Conservation (phyloP, 805 yeast genomes). For the Candida rishiriensis region DNA sequence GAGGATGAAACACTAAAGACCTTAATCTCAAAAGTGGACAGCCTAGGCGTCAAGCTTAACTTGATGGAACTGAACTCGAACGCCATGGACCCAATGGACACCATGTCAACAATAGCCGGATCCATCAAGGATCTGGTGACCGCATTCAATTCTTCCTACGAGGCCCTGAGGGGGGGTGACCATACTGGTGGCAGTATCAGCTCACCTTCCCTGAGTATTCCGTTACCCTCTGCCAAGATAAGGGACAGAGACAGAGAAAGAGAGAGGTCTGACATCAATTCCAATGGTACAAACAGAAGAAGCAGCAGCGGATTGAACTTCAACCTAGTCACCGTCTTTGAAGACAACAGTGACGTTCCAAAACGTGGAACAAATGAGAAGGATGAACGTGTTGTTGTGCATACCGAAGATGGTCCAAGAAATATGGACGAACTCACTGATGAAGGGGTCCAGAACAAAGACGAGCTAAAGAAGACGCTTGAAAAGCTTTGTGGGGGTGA, state of each 20-base stretch:
- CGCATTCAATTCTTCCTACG: slow-evolving; percentile 7
- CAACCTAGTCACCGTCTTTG: slow-evolving; percentile 21
- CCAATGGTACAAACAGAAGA: slow-evolving; percentile 12
- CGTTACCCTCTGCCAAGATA: slow-evolving; percentile 4
- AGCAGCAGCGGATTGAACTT: slow-evolving; percentile 28
- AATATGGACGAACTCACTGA: slow-evolving; percentile 7
- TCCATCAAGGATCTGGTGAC: slow-evolving; percentile 12
- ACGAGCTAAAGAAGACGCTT: slow-evolving; percentile 14
- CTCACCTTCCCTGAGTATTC: background rate
- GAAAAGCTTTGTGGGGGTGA: slow-evolving; percentile 15
- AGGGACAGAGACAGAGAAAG: background rate
- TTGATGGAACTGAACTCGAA: slow-evolving; percentile 15
- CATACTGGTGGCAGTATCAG: background rate
- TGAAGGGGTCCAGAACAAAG: slow-evolving; percentile 11
- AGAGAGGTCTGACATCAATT: slow-evolving; percentile 6
- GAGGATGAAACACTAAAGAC: slow-evolving; percentile 18
- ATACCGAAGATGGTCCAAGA: slow-evolving; percentile 11
- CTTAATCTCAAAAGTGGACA: slow-evolving; percentile 14
- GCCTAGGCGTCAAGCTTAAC: slow-evolving; percentile 16
- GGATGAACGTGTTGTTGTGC: slow-evolving; percentile 5
- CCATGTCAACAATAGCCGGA: slow-evolving; percentile 9
- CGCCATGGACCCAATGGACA: slow-evolving; percentile 7
- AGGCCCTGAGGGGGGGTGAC: background rate
- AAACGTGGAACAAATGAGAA: background rate
- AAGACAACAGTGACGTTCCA: slow-evolving; percentile 6